Base-by-base conservation (phyloP, 2,329 filamentous ascomycete genomes). In the Penicillium sp. region DNA sequence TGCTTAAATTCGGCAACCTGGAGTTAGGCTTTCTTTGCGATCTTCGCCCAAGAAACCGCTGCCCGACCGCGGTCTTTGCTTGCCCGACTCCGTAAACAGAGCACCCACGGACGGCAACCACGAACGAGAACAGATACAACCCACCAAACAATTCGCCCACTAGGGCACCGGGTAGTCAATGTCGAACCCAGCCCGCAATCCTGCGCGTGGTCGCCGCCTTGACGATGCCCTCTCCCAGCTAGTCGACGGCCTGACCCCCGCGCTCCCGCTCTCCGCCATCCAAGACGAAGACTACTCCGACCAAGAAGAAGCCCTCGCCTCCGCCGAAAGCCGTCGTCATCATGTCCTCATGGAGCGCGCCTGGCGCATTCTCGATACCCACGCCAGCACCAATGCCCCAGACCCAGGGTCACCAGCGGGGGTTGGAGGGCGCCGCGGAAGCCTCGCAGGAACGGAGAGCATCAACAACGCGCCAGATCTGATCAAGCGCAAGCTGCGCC, bases 391-490 rank as follows among this genome's bases (percentile, higher is more conserved):
- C 30, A 55, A 39, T 19, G 32, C 61, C 11, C 64, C 59, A 26
- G 69, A 69, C 38, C 58, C 65, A 11, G 62, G 58, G 26, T 68
- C 68, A 8, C 64, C 66, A 16, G 58, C 61, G 10, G 63, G 55
- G 18, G 52, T 55, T 10, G 51, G 57, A 19, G 62, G 60, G 16
- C 68, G 68, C 18, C 59, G 69, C 26, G 67, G 70, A 32, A 72
- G 68, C 41, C 34, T 69, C 29, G 63, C 68, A n/a, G 65, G 65
- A 10, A 59, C 64, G 14, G 74, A 75, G 34, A 79, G 79, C 63
- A 87, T 96, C 60, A 93, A 96, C 70, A 92, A 97, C 79, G 91
- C 92, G 50, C 90, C 90, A 29, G 91, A 97, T 71, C 77, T 96
- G 65, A 97, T 99, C 73, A 94, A 93, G 77, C 85, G 90, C 69